A percentile compares a stretch with the other conserved stretches of the same genome.
phyloP scores from a whole-genome alignment of 257 asterid species.

The Cinchona pubescens region DNA sequence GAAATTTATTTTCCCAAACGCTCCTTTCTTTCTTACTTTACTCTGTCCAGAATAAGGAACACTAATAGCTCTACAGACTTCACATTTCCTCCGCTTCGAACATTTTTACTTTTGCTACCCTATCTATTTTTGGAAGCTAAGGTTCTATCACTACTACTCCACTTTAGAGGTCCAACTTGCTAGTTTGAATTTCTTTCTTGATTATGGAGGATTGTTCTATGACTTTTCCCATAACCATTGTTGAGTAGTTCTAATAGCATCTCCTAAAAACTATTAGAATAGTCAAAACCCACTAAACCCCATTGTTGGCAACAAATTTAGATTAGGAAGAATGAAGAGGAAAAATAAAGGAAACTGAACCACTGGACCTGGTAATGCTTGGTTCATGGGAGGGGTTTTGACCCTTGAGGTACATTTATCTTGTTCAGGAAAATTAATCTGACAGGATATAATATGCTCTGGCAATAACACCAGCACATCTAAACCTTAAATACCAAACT shows the following conservation, averaged over 20 bases:
- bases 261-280: no score
- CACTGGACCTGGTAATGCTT: no score
- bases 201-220: conserved; percentile 11
- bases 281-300: conserved; percentile 4
- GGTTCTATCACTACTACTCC: not conserved
- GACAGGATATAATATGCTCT: no score
- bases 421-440: no score
- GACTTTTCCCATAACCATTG: conserved; percentile 18
- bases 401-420: no score
- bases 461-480: no score
- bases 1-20: conserved; percentile 14
- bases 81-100: conserved; percentile 28
- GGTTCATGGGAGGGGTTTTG: no score
- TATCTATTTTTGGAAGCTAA: conserved; percentile 11
- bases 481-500: no score
- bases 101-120: conserved; percentile 16
- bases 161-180: conserved; percentile 6
- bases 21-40: conserved; percentile 15
- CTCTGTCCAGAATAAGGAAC: conserved; percentile 19
- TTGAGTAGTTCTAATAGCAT: not conserved
- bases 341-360: no score
- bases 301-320: not conserved
- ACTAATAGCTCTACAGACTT: conserved; percentile 20
- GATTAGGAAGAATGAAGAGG: no score
- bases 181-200: conserved; percentile 7